These are phyloP conservation scores for Diaporthe nobilis DNA, from an alignment of 2,329 filamentous ascomycete species.

Conservation along the genomic window DNA sequence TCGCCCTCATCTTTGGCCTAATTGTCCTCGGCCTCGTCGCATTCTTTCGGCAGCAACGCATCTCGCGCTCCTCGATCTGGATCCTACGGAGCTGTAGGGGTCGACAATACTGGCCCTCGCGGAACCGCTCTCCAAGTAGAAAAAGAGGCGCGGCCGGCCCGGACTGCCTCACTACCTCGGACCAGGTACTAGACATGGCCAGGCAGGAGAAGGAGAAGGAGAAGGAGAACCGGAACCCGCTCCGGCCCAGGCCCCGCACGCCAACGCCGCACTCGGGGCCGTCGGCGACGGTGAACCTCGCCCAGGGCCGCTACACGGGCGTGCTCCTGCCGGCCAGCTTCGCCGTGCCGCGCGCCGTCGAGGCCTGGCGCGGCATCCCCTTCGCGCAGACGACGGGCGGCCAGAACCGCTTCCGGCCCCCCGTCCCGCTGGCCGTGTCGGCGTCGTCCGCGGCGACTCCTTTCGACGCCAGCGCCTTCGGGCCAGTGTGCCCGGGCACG, in stretches of 20 bases:
- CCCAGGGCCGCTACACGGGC: slow-evolving; percentile 59
- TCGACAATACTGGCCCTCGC: not conserved
- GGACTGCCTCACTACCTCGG: not conserved
- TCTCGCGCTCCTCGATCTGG: not conserved
- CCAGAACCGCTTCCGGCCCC: slow-evolving; percentile 62
- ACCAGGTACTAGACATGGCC: slow-evolving; percentile 28
- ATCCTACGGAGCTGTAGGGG: not conserved
- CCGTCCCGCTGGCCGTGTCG: slow-evolving; percentile 50
- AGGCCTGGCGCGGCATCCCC: slow-evolving; percentile 65
- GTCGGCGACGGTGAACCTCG: slow-evolving; percentile 49
- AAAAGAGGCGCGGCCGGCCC: slow-evolving; percentile 16
- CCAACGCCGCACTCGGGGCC: slow-evolving; percentile 35
- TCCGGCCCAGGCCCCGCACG: slow-evolving; percentile 28
- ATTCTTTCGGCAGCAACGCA: not conserved
- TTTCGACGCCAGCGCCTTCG: slow-evolving; percentile 54
- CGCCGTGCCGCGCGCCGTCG: slow-evolving; percentile 57
- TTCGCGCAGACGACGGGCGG: slow-evolving; percentile 60
- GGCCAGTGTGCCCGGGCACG: slow-evolving; percentile 55
- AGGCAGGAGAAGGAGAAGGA: not conserved
- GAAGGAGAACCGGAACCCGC: slow-evolving; percentile 15
- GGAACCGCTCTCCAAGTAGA: not conserved
- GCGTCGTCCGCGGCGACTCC: slow-evolving; percentile 38
- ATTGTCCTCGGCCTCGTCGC: not conserved
- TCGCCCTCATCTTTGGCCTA: not conserved
- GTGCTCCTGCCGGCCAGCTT: slow-evolving; percentile 49